Evolutionary conservation across 306 rosid genomes (phyloP), one percentile per base, ranked within the genome.

Genomic region (Aeschynomene evenia): DNA sequence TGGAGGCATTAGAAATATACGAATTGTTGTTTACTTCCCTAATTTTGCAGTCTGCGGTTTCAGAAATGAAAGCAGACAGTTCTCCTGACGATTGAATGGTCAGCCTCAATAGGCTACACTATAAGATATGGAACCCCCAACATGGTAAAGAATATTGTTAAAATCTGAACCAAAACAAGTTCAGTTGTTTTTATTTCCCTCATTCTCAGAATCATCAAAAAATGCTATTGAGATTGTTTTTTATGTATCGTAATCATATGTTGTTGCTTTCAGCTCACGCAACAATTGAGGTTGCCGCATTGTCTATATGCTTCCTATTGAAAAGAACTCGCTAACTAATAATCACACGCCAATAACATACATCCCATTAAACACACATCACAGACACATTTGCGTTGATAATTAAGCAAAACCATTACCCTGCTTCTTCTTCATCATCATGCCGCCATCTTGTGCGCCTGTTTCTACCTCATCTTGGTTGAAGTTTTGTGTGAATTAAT

Each of bases 281-380:
- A 19, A 76, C 59, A 52, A 28, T 37, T 34, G 62, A 24, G 31
- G 69, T 75, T 68, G 63, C 49, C 21, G 2, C 69, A 34, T 59
- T 57, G 52, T 68, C 57, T 26, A 68, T 60, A n/a, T n/a, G n/a
- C n/a, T n/a, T 76, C 21, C 40, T 28, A 52, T 48, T 13, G 64
- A 76, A 60, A 76, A 76, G 37, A 20, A 42, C 50, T 51, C 26
- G 31, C 54, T 56, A 76, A 13, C 57, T 39, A 68, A 39, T 60
- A 36, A 59, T 50, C 29, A 68, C 50, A 4, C 20, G n/a, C n/a
- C n/a, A n/a, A n/a, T n/a, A n/a, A n/a, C n/a, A n/a, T n/a, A n/a
- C n/a, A n/a, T n/a, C n/a, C n/a, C n/a, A n/a, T n/a, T n/a, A n/a
- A n/a, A n/a, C n/a, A n/a, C n/a, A n/a, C n/a, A n/a, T n/a, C n/a